These are phyloP conservation scores for Musa beccarii DNA, from an alignment of 176 grass and related monocot species.

Conservation along the genomic window DNA sequence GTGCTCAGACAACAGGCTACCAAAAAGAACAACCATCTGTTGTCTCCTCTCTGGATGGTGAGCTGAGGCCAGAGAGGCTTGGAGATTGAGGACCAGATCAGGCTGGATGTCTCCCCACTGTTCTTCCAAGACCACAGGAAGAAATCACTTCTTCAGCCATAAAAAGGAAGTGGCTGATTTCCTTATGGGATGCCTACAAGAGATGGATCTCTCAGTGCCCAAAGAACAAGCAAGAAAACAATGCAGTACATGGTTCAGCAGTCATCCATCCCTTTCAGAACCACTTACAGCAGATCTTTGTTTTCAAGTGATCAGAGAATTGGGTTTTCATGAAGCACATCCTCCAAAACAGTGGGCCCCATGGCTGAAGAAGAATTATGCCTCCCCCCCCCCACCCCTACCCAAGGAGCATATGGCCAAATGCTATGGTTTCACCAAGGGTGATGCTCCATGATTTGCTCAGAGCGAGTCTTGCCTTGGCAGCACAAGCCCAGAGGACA, in stretches of 20 bases:
- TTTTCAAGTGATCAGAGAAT: conserved; percentile 38
- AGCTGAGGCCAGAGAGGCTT: background rate
- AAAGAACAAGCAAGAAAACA: conserved; percentile 37
- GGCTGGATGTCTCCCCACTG: background rate
- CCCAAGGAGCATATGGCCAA: conserved; percentile 27
- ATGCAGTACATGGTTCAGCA: conserved; percentile 31
- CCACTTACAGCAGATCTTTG: conserved; percentile 38
- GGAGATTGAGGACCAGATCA: background rate
- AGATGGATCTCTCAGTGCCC: conserved; percentile 17
- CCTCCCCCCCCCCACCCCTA: conserved; percentile 6
- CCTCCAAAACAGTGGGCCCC: conserved; percentile 27
- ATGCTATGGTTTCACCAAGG: conserved; percentile 14
- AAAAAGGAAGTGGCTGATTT: conserved; percentile 55
- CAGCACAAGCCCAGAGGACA: conserved; percentile 32
- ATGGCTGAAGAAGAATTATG: conserved; percentile 25
- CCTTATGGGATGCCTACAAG: conserved; percentile 48
- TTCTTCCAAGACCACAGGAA: background rate
- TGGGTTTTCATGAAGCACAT: conserved; percentile 36
- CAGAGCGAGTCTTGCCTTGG: conserved; percentile 9
- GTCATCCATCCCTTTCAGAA: conserved; percentile 31
- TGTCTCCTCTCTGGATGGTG: background rate
- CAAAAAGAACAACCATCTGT: background rate
- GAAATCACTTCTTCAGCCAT: conserved; percentile 19
- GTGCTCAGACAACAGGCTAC: background rate
- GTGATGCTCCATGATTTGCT: conserved; percentile 23